Conservation (phyloP, 2,329 filamentous ascomycete species). For the Fusarium concolor region DNA sequence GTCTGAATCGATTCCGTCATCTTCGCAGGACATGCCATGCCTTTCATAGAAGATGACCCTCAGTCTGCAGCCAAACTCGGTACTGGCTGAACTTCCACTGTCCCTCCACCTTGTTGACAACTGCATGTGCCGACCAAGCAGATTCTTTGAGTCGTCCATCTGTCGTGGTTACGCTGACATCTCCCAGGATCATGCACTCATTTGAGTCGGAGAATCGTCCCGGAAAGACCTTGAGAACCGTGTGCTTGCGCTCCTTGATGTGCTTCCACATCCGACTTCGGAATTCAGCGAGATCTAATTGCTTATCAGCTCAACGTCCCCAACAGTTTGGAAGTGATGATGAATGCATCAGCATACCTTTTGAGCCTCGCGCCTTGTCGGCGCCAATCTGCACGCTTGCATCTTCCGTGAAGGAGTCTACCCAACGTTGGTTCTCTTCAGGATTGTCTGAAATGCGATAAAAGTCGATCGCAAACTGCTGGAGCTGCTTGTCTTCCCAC, state of each 20-base stretch:
- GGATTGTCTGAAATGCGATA: conserved; percentile 58
- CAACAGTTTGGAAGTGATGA: not conserved
- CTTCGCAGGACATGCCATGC: not conserved
- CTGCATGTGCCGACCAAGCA: conserved; percentile 50
- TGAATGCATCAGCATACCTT: conserved; percentile 45
- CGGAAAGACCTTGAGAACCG: conserved; percentile 57
- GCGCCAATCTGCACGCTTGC: conserved; percentile 58
- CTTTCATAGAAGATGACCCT: conserved; percentile 29
- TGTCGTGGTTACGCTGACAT: conserved; percentile 45
- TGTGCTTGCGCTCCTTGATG: conserved; percentile 56
- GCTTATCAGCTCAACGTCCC: conserved; percentile 10
- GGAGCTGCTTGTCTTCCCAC: conserved; percentile 49
- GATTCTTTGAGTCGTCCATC: conserved; percentile 45
- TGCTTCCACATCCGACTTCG: conserved; percentile 59
- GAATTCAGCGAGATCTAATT: conserved; percentile 55
- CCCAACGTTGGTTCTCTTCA: conserved; percentile 58
- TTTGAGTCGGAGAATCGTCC: conserved; percentile 48
- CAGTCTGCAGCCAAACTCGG: conserved; percentile 50
- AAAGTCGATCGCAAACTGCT: conserved; percentile 57
- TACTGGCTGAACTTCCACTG: conserved; percentile 52
- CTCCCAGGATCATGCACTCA: conserved; percentile 49
- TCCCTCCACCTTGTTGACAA: conserved; percentile 45
- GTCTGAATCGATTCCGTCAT: not conserved
- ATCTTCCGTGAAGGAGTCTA: conserved; percentile 55
- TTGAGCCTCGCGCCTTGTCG: conserved; percentile 52